A percentile compares a stretch with the other conserved stretches of the same genome.
Evolutionary conservation across 768 basidiomycete genomes (phyloP).

Genomic region (Dacryopinax spathularia): DNA sequence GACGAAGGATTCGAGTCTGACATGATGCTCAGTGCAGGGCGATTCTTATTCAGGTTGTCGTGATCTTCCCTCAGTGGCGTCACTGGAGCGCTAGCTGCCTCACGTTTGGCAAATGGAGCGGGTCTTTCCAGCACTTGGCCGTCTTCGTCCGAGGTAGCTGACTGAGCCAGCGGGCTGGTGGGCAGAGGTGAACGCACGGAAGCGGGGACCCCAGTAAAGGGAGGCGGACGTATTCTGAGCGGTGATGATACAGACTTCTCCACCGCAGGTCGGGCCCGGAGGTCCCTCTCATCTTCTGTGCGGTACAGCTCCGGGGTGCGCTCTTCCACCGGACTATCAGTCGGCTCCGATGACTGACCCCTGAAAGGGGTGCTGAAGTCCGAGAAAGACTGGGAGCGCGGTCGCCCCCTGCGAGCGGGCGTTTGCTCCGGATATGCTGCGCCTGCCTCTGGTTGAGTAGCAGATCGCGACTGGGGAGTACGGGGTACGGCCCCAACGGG

Average conservation of each 20-base stretch:
- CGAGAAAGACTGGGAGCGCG: slow-evolving; percentile 60
- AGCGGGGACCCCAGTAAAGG: not conserved
- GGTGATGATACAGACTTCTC: not conserved
- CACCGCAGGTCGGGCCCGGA: not conserved
- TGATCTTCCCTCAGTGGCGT: not conserved
- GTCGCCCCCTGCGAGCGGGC: slow-evolving; percentile 30
- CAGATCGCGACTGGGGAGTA: not conserved
- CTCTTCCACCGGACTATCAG: not conserved
- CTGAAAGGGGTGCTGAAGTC: slow-evolving; percentile 29
- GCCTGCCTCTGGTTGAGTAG: not conserved
- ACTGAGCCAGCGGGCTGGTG: not conserved
- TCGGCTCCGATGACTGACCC: not conserved
- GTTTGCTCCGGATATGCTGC: too few species aligned
- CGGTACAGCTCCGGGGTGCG: not conserved
- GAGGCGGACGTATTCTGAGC: not conserved
- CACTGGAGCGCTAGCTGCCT: not conserved
- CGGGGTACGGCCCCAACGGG: not conserved
- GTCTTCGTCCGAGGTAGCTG: not conserved
- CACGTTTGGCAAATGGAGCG: not conserved
- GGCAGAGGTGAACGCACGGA: not conserved
- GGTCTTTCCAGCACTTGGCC: not conserved
- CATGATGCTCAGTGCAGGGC: not conserved
- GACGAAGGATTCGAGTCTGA: not conserved
- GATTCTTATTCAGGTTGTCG: not conserved
- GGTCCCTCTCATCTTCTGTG: not conserved